Percentiles rank a stretch among this genome's conserved stretches.
These are phyloP conservation scores for Cantharellus anzutake DNA, from an alignment of 768 basidiomycete genomes.

Conservation along the genomic window DNA sequence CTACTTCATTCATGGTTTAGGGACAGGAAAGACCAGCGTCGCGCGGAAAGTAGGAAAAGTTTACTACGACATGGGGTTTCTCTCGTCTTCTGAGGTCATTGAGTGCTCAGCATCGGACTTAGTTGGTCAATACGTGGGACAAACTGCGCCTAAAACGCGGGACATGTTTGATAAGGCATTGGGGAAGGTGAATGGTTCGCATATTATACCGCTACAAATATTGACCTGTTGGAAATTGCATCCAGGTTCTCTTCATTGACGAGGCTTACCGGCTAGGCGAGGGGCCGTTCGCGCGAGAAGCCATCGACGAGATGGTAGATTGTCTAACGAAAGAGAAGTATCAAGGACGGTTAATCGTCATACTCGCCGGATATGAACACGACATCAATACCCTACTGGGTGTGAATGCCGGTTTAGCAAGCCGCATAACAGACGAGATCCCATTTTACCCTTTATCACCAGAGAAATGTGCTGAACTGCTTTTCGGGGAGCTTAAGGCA, in stretches of 20 bases:
- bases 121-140: slow-evolving; percentile 49
- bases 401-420: slow-evolving; percentile 43
- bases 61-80: slow-evolving; percentile 43
- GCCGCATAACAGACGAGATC: slow-evolving; percentile 47
- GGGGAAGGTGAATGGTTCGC: slow-evolving; percentile 16
- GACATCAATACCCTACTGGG: slow-evolving; percentile 43
- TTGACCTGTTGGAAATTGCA: not conserved
- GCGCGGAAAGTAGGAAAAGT: slow-evolving; percentile 44
- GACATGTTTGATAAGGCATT: slow-evolving; percentile 43
- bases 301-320: slow-evolving; percentile 50
- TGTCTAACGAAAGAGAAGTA: slow-evolving; percentile 39
- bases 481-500: slow-evolving; percentile 26
- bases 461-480: slow-evolving; percentile 29
- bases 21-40: slow-evolving; percentile 44
- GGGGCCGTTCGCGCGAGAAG: slow-evolving; percentile 49
- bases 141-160: slow-evolving; percentile 48
- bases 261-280: slow-evolving; percentile 47
- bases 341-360: slow-evolving; percentile 39
- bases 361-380: slow-evolving; percentile 49
- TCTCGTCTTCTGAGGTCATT: slow-evolving; percentile 28
- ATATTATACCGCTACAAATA: not conserved
- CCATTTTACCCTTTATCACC: slow-evolving; percentile 33
- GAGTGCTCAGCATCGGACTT: slow-evolving; percentile 56
- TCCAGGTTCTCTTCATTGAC: slow-evolving; percentile 46
- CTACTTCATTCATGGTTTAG: slow-evolving; percentile 16